phyloP scores from a whole-genome alignment of 2,329 filamentous ascomycete species.

The Colletotrichum godetiae region DNA sequence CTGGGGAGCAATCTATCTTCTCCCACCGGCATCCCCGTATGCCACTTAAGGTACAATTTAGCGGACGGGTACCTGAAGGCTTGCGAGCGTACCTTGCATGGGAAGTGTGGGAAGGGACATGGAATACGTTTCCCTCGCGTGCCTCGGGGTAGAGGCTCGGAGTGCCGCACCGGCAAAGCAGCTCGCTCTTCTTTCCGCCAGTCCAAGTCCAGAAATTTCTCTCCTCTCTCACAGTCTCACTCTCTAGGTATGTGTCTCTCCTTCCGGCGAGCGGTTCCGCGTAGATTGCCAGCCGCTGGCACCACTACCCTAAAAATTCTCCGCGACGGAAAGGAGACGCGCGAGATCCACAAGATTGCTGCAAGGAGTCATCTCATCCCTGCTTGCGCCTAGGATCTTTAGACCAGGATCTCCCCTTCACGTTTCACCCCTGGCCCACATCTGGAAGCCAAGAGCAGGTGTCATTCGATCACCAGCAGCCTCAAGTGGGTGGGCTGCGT shows the following conservation, averaged over 20 bases:
- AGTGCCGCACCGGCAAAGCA: neutral
- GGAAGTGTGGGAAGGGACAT: neutral
- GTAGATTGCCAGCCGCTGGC: neutral
- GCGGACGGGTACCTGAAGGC: slow-evolving; percentile 26
- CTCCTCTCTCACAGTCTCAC: neutral
- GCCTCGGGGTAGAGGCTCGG: neutral
- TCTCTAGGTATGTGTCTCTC: neutral
- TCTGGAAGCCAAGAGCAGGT: slow-evolving; percentile 1
- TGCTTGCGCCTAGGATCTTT: neutral
- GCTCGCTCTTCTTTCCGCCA: neutral
- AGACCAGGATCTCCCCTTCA: slow-evolving; percentile 16
- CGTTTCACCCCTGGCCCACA: slow-evolving; percentile 32
- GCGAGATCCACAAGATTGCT: slow-evolving; percentile 34
- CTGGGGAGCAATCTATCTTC: slow-evolving; percentile 17
- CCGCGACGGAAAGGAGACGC: slow-evolving; percentile 32
- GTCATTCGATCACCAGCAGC: slow-evolving; percentile 29
- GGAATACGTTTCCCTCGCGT: neutral
- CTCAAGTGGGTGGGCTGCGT: slow-evolving; percentile 26
- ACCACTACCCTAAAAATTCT: slow-evolving; percentile 23
- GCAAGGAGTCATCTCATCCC: slow-evolving; percentile 26
- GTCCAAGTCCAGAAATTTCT: neutral
- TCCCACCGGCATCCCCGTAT: slow-evolving; percentile 18
- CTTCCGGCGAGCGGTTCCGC: neutral
- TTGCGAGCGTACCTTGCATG: slow-evolving; percentile 1
- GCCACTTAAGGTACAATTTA: neutral